Evolutionary conservation across 2,329 filamentous ascomycete species (phyloP).

Genomic region (Colletotrichum sp.): DNA sequence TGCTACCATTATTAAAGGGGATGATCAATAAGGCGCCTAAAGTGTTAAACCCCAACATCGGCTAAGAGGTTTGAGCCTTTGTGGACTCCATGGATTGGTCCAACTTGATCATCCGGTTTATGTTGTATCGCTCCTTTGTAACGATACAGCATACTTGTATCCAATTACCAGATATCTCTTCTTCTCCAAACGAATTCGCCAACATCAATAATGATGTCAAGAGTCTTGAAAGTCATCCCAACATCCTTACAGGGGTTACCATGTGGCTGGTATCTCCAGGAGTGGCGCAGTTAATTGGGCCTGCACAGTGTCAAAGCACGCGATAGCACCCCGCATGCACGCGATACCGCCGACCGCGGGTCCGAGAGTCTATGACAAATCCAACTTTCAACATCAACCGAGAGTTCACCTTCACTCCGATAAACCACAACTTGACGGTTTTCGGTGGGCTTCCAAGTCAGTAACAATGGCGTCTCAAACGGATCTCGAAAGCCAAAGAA

Average conservation of each 20-base stretch:
- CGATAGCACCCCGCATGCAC: slow-evolving; percentile 18
- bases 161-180: not conserved
- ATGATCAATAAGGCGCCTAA: not conserved
- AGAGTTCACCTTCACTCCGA: not conserved
- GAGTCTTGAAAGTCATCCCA: not conserved
- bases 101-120: not conserved
- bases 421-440: not conserved
- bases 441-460: not conserved
- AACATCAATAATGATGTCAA: not conserved
- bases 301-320: slow-evolving; percentile 12
- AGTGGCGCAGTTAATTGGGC: not conserved
- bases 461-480: not conserved
- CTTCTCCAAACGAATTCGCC: not conserved
- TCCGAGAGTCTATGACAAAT: slow-evolving; percentile 6
- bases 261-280: not conserved
- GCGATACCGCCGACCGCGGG: slow-evolving; percentile 11
- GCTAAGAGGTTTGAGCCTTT: not conserved
- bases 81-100: not conserved
- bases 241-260: not conserved
- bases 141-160: no score
- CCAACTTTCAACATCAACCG: not conserved
- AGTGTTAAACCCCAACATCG: not conserved
- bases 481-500: slow-evolving; percentile 4
- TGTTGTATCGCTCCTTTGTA: not conserved
- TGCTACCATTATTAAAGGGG: not conserved